phyloP scores from a whole-genome alignment of 768 basidiomycete genomes.

The Suillus bovinus region DNA sequence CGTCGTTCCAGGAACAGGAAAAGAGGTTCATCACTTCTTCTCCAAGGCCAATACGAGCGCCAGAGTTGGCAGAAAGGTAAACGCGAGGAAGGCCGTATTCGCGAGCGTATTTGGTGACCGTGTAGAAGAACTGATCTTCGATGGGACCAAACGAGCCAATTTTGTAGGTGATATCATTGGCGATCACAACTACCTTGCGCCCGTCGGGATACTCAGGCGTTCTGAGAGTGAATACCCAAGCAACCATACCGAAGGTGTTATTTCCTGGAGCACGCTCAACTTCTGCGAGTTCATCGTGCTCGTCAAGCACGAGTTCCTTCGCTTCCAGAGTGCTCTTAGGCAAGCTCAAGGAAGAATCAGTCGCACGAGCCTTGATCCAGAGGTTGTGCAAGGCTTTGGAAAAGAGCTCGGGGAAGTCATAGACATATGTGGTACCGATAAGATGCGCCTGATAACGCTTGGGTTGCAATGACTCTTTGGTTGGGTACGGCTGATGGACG shows the following conservation, averaged over 20 bases:
- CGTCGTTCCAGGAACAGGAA: conserved; percentile 89
- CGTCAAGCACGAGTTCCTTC: conserved; percentile 91
- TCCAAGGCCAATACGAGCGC: conserved; percentile 93
- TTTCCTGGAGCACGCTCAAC: conserved; percentile 92
- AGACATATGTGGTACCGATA: conserved; percentile 97
- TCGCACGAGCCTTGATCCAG: conserved; percentile 74
- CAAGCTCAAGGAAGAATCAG: conserved; percentile 62
- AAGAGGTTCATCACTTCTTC: conserved; percentile 90
- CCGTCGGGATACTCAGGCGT: conserved; percentile 94
- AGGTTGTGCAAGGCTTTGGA: conserved; percentile 94
- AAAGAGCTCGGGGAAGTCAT: conserved; percentile 99
- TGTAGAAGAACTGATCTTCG: conserved; percentile 97
- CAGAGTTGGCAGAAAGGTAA: conserved; percentile 98
- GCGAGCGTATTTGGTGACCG: conserved; percentile 92
- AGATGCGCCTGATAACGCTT: conserved; percentile 99
- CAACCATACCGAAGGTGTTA: conserved; percentile 97
- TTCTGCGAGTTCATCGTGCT: conserved; percentile 87
- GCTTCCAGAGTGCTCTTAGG: conserved; percentile 83
- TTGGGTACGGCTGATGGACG: conserved; percentile 90
- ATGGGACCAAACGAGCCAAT: conserved; percentile 96
- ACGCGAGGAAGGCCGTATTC: conserved; percentile 87
- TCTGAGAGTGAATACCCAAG: conserved; percentile 89
- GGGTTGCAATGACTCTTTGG: conserved; percentile 97
- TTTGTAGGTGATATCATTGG: conserved; percentile 98
- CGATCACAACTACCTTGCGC: conserved; percentile 84